Conservation (phyloP, 495 filamentous ascomycete genomes). For the Penicillium bovifimosum region DNA sequence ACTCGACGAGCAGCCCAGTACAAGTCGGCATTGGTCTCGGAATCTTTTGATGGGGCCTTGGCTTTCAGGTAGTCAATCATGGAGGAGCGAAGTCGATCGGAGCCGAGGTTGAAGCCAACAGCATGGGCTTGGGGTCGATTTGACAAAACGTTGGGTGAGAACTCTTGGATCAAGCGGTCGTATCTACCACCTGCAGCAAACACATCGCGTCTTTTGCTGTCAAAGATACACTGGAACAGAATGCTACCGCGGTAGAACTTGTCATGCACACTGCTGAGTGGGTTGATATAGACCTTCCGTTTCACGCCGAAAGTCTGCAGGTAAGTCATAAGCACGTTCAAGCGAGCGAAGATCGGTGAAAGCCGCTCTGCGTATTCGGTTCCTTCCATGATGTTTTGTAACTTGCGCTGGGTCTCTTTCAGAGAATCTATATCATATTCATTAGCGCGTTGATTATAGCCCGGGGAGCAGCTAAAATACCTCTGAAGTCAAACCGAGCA, state of each 20-base stretch:
- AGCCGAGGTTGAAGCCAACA: constrained; percentile 88
- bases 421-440: constrained; percentile 49
- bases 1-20: constrained; percentile 62
- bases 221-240: constrained; percentile 86
- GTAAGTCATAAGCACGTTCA: constrained; percentile 70
- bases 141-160: constrained; percentile 36
- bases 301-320: constrained; percentile 66
- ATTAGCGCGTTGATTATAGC: constrained; percentile 12
- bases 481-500: constrained; percentile 82
- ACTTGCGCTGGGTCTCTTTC: constrained; percentile 63
- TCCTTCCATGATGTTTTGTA: constrained; percentile 70
- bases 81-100: constrained; percentile 67
- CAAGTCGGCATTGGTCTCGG: constrained; percentile 41
- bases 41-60: constrained; percentile 64
- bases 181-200: constrained; percentile 94
- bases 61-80: constrained; percentile 62
- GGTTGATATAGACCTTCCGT: constrained; percentile 76
- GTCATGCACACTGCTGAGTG: constrained; percentile 84
- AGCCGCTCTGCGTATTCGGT: constrained; percentile 60
- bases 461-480: constrained; percentile 33
- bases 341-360: constrained; percentile 68
- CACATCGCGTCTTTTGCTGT: constrained; percentile 76
- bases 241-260: constrained; percentile 86
- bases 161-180: constrained; percentile 67
- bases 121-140: constrained; percentile 54